These are phyloP conservation scores for Usnea hakonensis DNA, from an alignment of 495 filamentous ascomycete species.

Conservation along the genomic window DNA sequence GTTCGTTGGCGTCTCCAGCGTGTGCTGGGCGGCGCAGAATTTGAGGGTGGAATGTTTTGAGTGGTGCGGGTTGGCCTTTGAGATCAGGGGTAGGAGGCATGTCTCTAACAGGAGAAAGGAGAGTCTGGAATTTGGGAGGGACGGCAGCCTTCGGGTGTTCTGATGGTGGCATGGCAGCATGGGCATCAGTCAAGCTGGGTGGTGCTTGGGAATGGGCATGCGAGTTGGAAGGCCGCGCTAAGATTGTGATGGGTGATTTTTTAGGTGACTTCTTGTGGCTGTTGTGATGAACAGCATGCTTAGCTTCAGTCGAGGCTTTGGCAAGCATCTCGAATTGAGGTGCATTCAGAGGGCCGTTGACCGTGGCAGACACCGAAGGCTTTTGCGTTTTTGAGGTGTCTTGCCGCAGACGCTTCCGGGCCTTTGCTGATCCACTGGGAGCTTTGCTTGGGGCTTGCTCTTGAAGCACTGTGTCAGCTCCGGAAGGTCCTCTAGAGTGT, in stretches of 20 bases:
- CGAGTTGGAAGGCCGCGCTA: conserved; percentile 17
- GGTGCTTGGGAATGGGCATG: conserved; percentile 10
- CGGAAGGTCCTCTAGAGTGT: conserved; percentile 17
- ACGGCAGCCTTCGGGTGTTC: conserved; percentile 24
- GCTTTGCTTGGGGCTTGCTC: neutral
- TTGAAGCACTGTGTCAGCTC: neutral
- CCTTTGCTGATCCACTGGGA: conserved; percentile 4
- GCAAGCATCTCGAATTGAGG: conserved; percentile 40
- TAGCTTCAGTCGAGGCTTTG: conserved; percentile 1
- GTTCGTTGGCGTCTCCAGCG: conserved; percentile 23
- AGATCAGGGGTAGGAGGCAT: conserved; percentile 18
- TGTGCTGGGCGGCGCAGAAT: conserved; percentile 47
- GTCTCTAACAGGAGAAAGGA: conserved; percentile 7
- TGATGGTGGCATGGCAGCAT: conserved; percentile 10
- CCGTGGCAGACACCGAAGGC: conserved; percentile 37
- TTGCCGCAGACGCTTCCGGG: conserved; percentile 1
- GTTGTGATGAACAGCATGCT: neutral
- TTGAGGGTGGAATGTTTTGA: conserved; percentile 51
- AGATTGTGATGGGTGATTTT: conserved; percentile 18
- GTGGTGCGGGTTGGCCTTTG: conserved; percentile 22
- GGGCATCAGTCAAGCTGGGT: neutral
- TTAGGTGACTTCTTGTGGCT: conserved; percentile 10
- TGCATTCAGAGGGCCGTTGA: conserved; percentile 42
- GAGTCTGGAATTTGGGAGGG: neutral
- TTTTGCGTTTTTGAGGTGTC: conserved; percentile 11